These are phyloP conservation scores for Ensete glaucum DNA, from an alignment of 176 grass and related monocot species.

Conservation along the genomic window DNA sequence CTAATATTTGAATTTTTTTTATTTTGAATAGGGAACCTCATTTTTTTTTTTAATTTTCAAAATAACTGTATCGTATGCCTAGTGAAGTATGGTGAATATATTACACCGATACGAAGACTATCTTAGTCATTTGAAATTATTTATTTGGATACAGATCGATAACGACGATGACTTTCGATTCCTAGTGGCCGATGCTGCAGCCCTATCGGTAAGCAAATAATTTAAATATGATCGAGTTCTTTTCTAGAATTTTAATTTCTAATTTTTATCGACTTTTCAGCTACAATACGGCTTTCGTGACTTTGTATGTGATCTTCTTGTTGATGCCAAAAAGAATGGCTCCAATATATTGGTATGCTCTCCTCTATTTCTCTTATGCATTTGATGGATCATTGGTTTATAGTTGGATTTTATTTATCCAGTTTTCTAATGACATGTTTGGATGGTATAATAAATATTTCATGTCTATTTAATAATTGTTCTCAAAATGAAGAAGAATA, in stretches of 20 bases:
- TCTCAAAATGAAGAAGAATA: background rate
- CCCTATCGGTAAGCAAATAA: constrained; percentile 34
- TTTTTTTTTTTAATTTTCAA: no score
- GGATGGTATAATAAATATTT: background rate
- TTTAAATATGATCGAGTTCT: background rate
- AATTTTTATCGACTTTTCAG: constrained; percentile 30
- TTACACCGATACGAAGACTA: background rate
- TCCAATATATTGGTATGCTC: constrained; percentile 51
- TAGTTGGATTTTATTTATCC: background rate
- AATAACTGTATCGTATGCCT: no score
- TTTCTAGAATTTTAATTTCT: background rate
- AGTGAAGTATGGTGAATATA: background rate
- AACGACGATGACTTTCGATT: constrained; percentile 71
- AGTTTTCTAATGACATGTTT: background rate
- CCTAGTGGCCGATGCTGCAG: constrained; percentile 61
- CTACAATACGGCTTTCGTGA: constrained; percentile 86
- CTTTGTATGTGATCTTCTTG: constrained; percentile 47
- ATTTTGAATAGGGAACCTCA: no score
- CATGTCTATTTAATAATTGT: background rate
- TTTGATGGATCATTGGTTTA: constrained; percentile 1
- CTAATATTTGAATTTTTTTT: no score
- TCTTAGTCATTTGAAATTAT: background rate
- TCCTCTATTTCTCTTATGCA: background rate
- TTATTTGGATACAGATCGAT: constrained; percentile 30
- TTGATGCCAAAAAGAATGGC: constrained; percentile 53